phyloP scores from a whole-genome alignment of 1,284 basidiomycete species.

The Waitea zeae region DNA sequence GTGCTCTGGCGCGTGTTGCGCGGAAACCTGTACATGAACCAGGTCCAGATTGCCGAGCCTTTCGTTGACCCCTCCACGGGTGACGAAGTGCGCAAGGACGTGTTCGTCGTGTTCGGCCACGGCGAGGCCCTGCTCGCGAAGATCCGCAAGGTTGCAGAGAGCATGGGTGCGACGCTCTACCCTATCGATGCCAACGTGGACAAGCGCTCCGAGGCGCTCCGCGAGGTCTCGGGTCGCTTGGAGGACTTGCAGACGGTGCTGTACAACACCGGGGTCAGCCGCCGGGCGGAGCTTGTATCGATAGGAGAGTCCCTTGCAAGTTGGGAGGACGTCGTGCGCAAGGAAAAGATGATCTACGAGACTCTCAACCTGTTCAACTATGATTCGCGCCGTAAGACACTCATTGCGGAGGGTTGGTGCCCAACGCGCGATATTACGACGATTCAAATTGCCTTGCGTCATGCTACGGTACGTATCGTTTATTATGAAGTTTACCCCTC shows the following conservation, averaged over 20 bases:
- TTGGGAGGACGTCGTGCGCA: constrained; percentile 89
- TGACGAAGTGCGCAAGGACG: constrained; percentile 84
- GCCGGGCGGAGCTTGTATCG: constrained; percentile 73
- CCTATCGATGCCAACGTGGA: constrained; percentile 91
- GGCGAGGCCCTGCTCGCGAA: constrained; percentile 87
- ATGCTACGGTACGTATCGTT: constrained; percentile 59
- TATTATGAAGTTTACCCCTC: not conserved
- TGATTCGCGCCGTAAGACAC: constrained; percentile 84
- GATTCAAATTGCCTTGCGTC: constrained; percentile 81
- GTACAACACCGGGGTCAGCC: constrained; percentile 78
- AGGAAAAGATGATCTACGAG: constrained; percentile 94
- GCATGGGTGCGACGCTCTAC: constrained; percentile 94
- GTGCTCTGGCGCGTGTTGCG: constrained; percentile 96
- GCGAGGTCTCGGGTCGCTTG: constrained; percentile 77
- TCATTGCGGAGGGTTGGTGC: constrained; percentile 97
- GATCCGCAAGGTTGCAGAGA: constrained; percentile 97
- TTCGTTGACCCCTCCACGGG: constrained; percentile 80
- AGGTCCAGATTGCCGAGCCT: constrained; percentile 88
- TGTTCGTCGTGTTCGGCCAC: constrained; percentile 99
- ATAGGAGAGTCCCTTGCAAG: constrained; percentile 77
- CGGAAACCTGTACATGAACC: constrained; percentile 99
- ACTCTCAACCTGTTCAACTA: constrained; percentile 91
- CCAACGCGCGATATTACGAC: constrained; percentile 79
- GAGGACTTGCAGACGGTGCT: constrained; percentile 89
- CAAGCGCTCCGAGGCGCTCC: constrained; percentile 80